phyloP scores from a whole-genome alignment of 352 stramenopile genomes.

The Globisporangium lucens region DNA sequence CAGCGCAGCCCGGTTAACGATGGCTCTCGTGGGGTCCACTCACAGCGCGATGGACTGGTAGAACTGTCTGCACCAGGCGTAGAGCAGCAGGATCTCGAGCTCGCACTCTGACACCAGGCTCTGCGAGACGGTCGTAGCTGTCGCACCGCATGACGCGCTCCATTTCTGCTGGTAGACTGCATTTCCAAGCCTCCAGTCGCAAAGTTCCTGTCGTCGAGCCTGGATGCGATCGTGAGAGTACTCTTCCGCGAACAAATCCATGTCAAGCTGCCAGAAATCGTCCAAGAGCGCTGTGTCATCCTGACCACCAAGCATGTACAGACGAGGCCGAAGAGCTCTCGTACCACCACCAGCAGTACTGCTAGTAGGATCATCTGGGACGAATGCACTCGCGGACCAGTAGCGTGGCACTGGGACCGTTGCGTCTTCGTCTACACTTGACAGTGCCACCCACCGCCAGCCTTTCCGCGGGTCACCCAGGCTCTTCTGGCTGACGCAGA shows the following conservation, averaged over 20 bases:
- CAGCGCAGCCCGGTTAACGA: too few species aligned
- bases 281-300: conserved; percentile 57
- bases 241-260: conserved; percentile 34
- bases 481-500: conserved; percentile 36
- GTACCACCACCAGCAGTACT: background rate
- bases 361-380: conserved; percentile 15
- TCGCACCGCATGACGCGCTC: conserved; percentile 42
- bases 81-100: conserved; percentile 41
- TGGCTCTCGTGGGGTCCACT: background rate
- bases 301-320: conserved; percentile 68
- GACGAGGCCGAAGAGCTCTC: conserved; percentile 10
- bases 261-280: conserved; percentile 58
- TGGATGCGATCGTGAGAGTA: conserved; percentile 21
- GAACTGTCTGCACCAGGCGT: conserved; percentile 49
- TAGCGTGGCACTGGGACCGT: conserved; percentile 29
- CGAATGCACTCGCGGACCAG: conserved; percentile 40
- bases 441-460: conserved; percentile 25
- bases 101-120: conserved; percentile 33
- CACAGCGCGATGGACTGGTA: conserved; percentile 52
- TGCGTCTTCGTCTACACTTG: conserved; percentile 7
- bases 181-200: conserved; percentile 49
- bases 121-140: conserved; percentile 10
- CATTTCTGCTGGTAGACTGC: conserved; percentile 30
- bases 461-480: conserved; percentile 40
- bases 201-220: conserved; percentile 23